phyloP scores from a whole-genome alignment of 495 filamentous ascomycete genomes.

The Amorphotheca resinae region DNA sequence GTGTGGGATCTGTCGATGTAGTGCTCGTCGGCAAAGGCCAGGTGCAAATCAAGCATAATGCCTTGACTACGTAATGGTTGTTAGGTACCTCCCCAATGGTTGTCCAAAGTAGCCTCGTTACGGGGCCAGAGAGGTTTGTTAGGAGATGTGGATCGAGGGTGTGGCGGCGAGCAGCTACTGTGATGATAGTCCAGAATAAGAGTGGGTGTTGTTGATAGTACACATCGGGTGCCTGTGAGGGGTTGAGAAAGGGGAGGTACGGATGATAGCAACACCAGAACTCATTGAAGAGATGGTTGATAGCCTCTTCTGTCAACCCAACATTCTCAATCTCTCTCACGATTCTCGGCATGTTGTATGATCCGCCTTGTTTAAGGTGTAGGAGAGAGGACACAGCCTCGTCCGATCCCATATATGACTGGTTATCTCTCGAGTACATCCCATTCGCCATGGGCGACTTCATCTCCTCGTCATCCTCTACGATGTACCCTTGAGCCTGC shows the following conservation, averaged over 20 bases:
- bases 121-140: conserved; percentile 54
- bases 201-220: conserved; percentile 63
- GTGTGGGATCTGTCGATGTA: conserved; percentile 76
- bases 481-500: conserved; percentile 34
- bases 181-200: conserved; percentile 79
- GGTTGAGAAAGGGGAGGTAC: conserved; percentile 72
- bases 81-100: conserved; percentile 73
- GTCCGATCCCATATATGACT: conserved; percentile 64
- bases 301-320: conserved; percentile 56
- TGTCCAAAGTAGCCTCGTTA: conserved; percentile 68
- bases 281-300: conserved; percentile 64
- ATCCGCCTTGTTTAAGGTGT: conserved; percentile 52
- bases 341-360: conserved; percentile 34
- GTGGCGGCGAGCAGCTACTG: conserved; percentile 68
- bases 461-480: conserved; percentile 41
- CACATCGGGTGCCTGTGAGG: conserved; percentile 54
- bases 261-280: conserved; percentile 77
- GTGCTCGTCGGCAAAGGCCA: conserved; percentile 86
- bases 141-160: conserved; percentile 51
- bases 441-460: conserved; percentile 45
- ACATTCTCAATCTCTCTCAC: conserved; percentile 59
- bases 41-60: conserved; percentile 74
- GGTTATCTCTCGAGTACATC: conserved; percentile 42
- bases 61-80: conserved; percentile 84
- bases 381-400: conserved; percentile 75